Percentiles rank a stretch among this genome's conserved stretches.
These are phyloP conservation scores for Solanum bukasovii DNA, from an alignment of 257 asterid genomes.

Conservation along the genomic window DNA sequence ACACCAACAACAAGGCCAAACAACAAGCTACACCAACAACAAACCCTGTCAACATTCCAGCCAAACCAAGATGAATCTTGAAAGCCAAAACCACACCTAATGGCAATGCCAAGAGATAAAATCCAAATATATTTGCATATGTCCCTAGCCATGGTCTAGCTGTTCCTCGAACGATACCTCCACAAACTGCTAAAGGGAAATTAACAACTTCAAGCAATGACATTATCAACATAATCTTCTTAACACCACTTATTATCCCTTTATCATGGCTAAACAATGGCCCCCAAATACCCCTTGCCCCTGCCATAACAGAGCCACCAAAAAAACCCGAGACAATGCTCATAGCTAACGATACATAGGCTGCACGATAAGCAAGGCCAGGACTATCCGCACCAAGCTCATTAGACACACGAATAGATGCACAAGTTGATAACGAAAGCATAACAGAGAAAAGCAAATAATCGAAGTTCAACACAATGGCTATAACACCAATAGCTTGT, in stretches of 20 bases:
- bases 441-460: constrained; percentile 62
- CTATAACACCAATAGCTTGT: constrained; percentile 50
- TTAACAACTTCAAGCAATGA: constrained; percentile 57
- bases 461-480: constrained; percentile 72
- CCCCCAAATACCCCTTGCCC: constrained; percentile 63
- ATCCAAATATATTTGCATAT: constrained; percentile 68
- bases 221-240: constrained; percentile 53
- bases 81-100: constrained; percentile 56
- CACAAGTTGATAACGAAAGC: constrained; percentile 63
- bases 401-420: constrained; percentile 75
- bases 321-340: constrained; percentile 28
- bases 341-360: constrained; percentile 18
- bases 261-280: constrained; percentile 39
- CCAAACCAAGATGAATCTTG: constrained; percentile 42
- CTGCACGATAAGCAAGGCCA: constrained; percentile 31
- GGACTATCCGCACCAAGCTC: constrained; percentile 64
- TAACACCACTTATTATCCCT: constrained; percentile 35
- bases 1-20: constrained; percentile 46
- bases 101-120: constrained; percentile 67
- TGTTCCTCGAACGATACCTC: constrained; percentile 85
- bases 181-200: constrained; percentile 74
- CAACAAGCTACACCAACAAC: constrained; percentile 57
- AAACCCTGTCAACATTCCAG: constrained; percentile 65
- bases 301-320: constrained; percentile 48
- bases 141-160: constrained; percentile 73